A percentile compares a stretch with the other conserved stretches of the same genome.
Conservation (phyloP, 2,329 filamentous ascomycete genomes). For the Colletotrichum melonis region DNA sequence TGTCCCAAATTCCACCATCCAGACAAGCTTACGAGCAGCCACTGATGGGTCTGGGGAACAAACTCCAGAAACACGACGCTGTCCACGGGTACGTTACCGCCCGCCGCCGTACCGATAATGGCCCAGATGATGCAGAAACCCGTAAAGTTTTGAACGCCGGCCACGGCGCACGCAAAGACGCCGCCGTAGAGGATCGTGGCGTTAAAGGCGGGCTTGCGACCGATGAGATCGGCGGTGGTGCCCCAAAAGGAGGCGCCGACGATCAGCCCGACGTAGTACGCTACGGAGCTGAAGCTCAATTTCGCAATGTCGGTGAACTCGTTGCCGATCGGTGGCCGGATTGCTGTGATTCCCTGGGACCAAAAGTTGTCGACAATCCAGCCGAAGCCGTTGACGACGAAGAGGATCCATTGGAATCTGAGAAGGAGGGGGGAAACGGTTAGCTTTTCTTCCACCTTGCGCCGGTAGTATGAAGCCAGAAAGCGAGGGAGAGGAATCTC, state of each 20-base stretch:
- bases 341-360: slow-evolving; percentile 49
- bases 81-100: slow-evolving; percentile 63
- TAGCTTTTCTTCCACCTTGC: background rate
- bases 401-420: slow-evolving; percentile 55
- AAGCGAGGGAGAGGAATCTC: background rate
- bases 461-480: background rate
- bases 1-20: slow-evolving; percentile 65
- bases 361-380: slow-evolving; percentile 58
- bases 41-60: slow-evolving; percentile 59
- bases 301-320: slow-evolving; percentile 47
- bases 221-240: slow-evolving; percentile 52
- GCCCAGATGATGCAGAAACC: slow-evolving; percentile 67
- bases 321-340: slow-evolving; percentile 46
- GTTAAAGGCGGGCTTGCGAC: slow-evolving; percentile 58
- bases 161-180: slow-evolving; percentile 68
- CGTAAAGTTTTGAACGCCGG: slow-evolving; percentile 68
- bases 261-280: slow-evolving; percentile 55
- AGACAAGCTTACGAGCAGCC: slow-evolving; percentile 58
- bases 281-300: slow-evolving; percentile 49
- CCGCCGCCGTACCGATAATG: slow-evolving; percentile 54
- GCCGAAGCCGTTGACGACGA: slow-evolving; percentile 58
- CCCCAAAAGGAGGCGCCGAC: slow-evolving; percentile 59
- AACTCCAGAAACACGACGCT: slow-evolving; percentile 65
- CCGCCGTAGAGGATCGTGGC: slow-evolving; percentile 55
- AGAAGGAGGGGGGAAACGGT: background rate